A percentile compares a stretch with the other conserved stretches of the same genome.
Evolutionary conservation across 148 eudicot species (phyloP).

Genomic region (Salicornia ramosissima): DNA sequence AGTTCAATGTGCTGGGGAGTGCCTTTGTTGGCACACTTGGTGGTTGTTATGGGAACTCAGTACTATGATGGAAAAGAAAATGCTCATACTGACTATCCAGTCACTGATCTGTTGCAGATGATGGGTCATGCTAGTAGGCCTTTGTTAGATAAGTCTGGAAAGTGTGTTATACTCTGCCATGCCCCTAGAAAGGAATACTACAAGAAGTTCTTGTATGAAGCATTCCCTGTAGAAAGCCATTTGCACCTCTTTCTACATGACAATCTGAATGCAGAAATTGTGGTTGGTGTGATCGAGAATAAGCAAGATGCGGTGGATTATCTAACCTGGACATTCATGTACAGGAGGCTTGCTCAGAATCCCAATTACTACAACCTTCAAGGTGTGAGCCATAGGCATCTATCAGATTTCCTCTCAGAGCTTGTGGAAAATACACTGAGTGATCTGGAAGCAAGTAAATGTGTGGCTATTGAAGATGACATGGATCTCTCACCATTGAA

Average conservation of each 20-base stretch:
- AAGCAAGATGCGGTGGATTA: constrained; percentile 98
- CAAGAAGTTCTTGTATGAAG: constrained; percentile 87
- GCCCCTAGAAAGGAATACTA: constrained; percentile 92
- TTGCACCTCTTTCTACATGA: constrained; percentile 81
- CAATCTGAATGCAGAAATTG: constrained; percentile 87
- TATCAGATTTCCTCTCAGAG: constrained; percentile 92
- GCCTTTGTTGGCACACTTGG: constrained; percentile 79
- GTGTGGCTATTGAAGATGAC: constrained; percentile 78
- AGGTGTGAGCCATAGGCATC: constrained; percentile 89
- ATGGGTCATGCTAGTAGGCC: constrained; percentile 98
- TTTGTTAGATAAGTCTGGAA: constrained; percentile 73
- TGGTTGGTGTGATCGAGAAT: constrained; percentile 73
- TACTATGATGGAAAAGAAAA: constrained; percentile 88
- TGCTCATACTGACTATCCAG: constrained; percentile 86
- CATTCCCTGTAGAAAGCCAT: constrained; percentile 95
- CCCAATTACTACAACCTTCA: constrained; percentile 96
- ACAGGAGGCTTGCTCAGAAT: constrained; percentile 92
- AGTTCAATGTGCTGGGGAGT: constrained; percentile 94
- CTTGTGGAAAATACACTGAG: constrained; percentile 79
- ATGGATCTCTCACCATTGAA: constrained; percentile 66
- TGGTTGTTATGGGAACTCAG: constrained; percentile 95
- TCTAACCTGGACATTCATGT: constrained; percentile 94
- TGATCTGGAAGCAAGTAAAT: constrained; percentile 80
- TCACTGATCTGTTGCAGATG: constrained; percentile 91
- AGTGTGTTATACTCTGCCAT: constrained; percentile 90